Evolutionary conservation across 1,139 yeast species (phyloP).

Genomic region (Spencermartinsiella ligniputridi): DNA sequence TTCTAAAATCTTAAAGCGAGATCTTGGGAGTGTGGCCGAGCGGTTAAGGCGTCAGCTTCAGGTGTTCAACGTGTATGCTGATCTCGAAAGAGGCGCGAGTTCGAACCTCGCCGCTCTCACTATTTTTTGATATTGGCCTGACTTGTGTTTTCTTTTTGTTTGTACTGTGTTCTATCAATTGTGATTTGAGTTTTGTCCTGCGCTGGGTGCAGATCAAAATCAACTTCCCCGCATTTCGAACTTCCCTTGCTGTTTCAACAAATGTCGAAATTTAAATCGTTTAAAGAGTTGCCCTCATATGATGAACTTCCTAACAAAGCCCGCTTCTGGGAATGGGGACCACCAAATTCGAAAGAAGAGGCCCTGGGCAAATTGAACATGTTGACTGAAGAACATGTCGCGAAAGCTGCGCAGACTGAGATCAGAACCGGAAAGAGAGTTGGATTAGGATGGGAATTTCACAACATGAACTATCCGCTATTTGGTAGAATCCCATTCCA

Average conservation of each 20-base stretch:
- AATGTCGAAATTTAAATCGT: slow-evolving; percentile 9
- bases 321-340: slow-evolving; percentile 23
- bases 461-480: background rate
- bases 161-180: too few species aligned
- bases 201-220: too few species aligned
- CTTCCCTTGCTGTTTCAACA: too few species aligned
- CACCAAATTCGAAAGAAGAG: slow-evolving; percentile 23
- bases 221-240: too few species aligned
- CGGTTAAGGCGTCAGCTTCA: too few species aligned
- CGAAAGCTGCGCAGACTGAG: slow-evolving; percentile 16
- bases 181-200: too few species aligned
- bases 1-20: too few species aligned
- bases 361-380: slow-evolving; percentile 22
- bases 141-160: too few species aligned
- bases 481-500: slow-evolving; percentile 1
- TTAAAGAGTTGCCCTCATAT: slow-evolving; percentile 16
- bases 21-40: too few species aligned
- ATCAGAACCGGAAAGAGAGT: slow-evolving; percentile 20
- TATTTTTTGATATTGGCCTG: too few species aligned
- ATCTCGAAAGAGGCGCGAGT: slow-evolving; percentile 36
- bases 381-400: slow-evolving; percentile 21
- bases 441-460: slow-evolving; percentile 16
- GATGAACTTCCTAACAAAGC: slow-evolving; percentile 19
- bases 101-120: slow-evolving; percentile 35
- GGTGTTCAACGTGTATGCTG: slow-evolving; percentile 30